Conservation (phyloP, 768 basidiomycete genomes). For the Pisolithus tinctorius region DNA sequence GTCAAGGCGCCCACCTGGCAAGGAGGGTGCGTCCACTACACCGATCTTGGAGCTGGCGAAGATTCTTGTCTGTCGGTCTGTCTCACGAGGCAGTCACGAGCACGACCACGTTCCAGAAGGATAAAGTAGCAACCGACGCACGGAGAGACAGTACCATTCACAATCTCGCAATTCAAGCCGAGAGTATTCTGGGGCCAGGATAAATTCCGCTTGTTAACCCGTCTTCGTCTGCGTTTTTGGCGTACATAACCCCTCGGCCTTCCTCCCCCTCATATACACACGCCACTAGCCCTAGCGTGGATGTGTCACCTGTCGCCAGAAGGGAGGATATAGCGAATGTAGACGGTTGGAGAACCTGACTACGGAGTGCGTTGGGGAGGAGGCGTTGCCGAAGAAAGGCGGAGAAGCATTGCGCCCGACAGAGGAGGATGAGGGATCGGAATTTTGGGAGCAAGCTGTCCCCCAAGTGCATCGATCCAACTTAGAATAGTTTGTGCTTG, state of each 20-base stretch:
- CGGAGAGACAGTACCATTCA: background rate
- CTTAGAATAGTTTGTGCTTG: conserved; percentile 4
- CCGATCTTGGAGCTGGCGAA: conserved; percentile 24
- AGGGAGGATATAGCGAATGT: conserved; percentile 36
- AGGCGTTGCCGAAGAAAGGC: conserved; percentile 15
- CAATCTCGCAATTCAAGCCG: conserved; percentile 2
- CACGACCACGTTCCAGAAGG: background rate
- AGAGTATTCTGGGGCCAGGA: conserved; percentile 7
- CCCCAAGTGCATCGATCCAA: background rate
- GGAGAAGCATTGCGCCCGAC: conserved; percentile 22
- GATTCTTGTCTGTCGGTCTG: conserved; percentile 14
- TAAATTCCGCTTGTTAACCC: conserved; percentile 36
- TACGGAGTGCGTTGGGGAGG: conserved; percentile 48
- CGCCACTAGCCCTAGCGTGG: conserved; percentile 64
- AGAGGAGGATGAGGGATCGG: conserved; percentile 28
- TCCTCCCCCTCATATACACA: conserved; percentile 30
- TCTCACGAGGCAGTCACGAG: background rate
- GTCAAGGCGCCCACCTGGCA: conserved; percentile 28
- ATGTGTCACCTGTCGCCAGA: conserved; percentile 50
- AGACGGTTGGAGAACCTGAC: conserved; percentile 45
- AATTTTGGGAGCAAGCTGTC: background rate
- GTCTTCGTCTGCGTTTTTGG: conserved; percentile 44
- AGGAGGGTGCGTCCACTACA: conserved; percentile 12
- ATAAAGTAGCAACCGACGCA: background rate
- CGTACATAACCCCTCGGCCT: conserved; percentile 51